These are phyloP conservation scores for Naganishia antarctica DNA, from an alignment of 768 basidiomycete genomes.

Conservation along the genomic window DNA sequence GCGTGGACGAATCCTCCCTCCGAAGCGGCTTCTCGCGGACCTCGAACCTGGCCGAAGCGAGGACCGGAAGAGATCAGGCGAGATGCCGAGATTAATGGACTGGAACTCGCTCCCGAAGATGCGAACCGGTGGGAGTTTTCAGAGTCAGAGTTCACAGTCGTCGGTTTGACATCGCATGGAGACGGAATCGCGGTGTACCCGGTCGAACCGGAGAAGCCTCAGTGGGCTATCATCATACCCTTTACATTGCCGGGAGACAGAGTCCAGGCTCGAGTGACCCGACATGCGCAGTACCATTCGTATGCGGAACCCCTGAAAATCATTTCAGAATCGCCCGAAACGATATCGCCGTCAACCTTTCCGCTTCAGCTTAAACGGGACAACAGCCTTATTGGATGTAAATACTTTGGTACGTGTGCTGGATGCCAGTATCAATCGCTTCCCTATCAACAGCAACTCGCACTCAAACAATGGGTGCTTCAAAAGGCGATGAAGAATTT, in stretches of 20 bases:
- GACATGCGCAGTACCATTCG: slow-evolving; percentile 63
- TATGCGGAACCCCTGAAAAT: slow-evolving; percentile 69
- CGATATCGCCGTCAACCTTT: slow-evolving; percentile 15
- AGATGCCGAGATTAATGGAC: slow-evolving; percentile 1
- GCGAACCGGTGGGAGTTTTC: slow-evolving; percentile 27
- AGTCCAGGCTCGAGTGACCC: slow-evolving; percentile 67
- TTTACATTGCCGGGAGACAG: slow-evolving; percentile 79
- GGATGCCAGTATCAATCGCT: slow-evolving; percentile 95
- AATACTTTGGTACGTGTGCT: slow-evolving; percentile 40
- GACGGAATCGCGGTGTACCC: slow-evolving; percentile 31
- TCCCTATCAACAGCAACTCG: slow-evolving; percentile 77
- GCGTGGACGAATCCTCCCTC: slow-evolving; percentile 10
- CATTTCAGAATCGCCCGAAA: slow-evolving; percentile 18
- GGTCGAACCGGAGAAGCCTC: slow-evolving; percentile 51
- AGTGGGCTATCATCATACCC: slow-evolving; percentile 80
- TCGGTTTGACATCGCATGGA: slow-evolving; percentile 27
- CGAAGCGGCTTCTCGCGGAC: slow-evolving; percentile 23
- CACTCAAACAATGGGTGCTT: slow-evolving; percentile 79
- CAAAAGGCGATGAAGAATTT: slow-evolving; percentile 76
- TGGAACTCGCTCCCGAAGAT: slow-evolving; percentile 9
- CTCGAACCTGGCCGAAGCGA: slow-evolving; percentile 24
- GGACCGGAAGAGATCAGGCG: slow-evolving; percentile 12
- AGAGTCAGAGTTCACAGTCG: slow-evolving; percentile 27
- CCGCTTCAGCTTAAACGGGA: slow-evolving; percentile 24
- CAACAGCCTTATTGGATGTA: slow-evolving; percentile 21